These are phyloP conservation scores for Herpetomonas tarakana DNA, from an alignment of 208 protist species.

Conservation along the genomic window DNA sequence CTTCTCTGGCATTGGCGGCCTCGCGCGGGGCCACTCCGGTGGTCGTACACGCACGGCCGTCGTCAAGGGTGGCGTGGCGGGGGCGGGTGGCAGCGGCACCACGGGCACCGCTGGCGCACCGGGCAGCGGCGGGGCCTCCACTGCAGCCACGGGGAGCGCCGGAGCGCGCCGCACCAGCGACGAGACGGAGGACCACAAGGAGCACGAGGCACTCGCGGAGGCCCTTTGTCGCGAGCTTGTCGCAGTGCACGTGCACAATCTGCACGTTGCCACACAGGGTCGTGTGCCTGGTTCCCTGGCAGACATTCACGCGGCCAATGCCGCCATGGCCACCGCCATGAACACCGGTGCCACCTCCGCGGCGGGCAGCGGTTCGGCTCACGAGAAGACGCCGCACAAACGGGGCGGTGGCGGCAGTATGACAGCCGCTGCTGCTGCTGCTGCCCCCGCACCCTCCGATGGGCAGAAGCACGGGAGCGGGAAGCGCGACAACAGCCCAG, in stretches of 20 bases:
- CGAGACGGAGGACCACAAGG: constrained; percentile 32
- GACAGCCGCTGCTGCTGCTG: too few species aligned
- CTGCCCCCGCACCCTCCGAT: too few species aligned
- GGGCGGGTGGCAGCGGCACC: neutral
- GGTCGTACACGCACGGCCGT: constrained; percentile 5
- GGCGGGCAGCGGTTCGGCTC: neutral
- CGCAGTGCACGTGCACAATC: constrained; percentile 63
- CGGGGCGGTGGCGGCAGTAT: neutral
- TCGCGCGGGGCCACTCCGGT: neutral
- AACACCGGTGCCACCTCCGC: neutral
- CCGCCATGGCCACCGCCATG: constrained; percentile 1
- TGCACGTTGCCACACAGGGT: constrained; percentile 29
- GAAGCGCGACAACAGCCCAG: neutral
- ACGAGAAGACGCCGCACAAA: neutral
- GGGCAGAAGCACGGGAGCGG: neutral
- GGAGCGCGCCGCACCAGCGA: constrained; percentile 3
- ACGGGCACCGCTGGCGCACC: neutral
- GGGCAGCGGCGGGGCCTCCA: neutral
- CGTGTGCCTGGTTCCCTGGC: constrained; percentile 3
- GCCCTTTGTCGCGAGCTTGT: constrained; percentile 45
- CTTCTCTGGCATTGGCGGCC: neutral
- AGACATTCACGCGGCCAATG: neutral
- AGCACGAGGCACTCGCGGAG: constrained; percentile 58
- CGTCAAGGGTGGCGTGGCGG: neutral
- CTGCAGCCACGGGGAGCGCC: neutral